Conservation (phyloP, 768 basidiomycete genomes). For the Filobasidium floriforme region DNA sequence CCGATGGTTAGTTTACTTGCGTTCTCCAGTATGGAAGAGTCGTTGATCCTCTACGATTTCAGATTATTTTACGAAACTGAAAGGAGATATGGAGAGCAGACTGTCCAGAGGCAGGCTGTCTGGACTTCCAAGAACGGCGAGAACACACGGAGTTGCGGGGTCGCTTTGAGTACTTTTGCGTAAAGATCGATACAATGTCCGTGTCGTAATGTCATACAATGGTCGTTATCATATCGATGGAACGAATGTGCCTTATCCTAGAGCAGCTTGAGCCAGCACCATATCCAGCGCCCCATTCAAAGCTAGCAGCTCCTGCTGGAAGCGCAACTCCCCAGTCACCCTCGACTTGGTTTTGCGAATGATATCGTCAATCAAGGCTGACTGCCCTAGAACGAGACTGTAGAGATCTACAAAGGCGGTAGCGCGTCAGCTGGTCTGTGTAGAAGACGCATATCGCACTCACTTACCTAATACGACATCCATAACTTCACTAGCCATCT, state of each 20-base stretch:
- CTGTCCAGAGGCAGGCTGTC: too few species aligned
- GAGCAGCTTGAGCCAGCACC: conserved; percentile 49
- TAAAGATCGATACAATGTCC: too few species aligned
- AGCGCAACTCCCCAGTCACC: conserved; percentile 72
- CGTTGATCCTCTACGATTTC: too few species aligned
- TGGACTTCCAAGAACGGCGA: too few species aligned
- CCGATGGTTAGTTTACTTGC: too few species aligned
- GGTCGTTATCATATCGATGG: not conserved
- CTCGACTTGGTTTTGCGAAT: conserved; percentile 75
- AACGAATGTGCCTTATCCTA: conserved; percentile 1
- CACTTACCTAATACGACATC: conserved; percentile 71
- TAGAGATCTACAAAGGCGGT: conserved; percentile 66
- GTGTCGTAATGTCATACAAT: not conserved
- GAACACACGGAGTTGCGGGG: too few species aligned
- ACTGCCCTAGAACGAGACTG: conserved; percentile 80
- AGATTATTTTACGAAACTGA: too few species aligned
- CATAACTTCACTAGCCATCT: conserved; percentile 72
- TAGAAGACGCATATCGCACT: not conserved
- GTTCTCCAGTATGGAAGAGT: too few species aligned
- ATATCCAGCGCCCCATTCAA: conserved; percentile 83
- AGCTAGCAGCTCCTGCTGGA: conserved; percentile 77
- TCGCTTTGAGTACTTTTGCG: too few species aligned
- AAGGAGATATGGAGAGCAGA: too few species aligned
- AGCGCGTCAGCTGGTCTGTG: not conserved
- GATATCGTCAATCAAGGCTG: conserved; percentile 79